Conservation (phyloP, 2,329 filamentous ascomycete species). For the Pseudocercospora fijiensis region DNA sequence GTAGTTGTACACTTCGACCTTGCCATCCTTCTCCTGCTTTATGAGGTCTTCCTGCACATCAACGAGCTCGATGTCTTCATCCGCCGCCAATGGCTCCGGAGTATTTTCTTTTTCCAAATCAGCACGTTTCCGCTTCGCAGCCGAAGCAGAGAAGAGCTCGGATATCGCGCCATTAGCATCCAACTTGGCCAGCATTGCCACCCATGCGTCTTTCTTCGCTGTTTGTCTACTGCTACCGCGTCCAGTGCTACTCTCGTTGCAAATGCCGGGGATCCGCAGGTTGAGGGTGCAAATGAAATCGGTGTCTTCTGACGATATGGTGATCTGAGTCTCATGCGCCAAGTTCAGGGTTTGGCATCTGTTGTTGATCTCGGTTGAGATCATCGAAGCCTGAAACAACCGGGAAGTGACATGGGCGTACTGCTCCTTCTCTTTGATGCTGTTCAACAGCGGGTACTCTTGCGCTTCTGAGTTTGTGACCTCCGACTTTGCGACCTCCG, state of each 20-base stretch:
- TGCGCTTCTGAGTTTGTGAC: neutral
- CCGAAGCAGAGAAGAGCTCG: slow-evolving; percentile 9
- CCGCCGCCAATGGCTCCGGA: neutral
- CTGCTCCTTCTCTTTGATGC: slow-evolving; percentile 8
- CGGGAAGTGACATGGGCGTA: slow-evolving; percentile 6
- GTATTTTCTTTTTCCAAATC: slow-evolving; percentile 5
- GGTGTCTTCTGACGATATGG: neutral
- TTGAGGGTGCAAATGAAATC: slow-evolving; percentile 3
- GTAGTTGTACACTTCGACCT: slow-evolving; percentile 44
- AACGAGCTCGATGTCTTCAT: slow-evolving; percentile 14
- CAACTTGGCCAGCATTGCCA: slow-evolving; percentile 12
- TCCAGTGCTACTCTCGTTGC: slow-evolving; percentile 10
- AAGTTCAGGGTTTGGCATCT: neutral
- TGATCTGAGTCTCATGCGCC: neutral
- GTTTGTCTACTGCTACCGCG: neutral
- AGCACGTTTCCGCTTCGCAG: slow-evolving; percentile 2
- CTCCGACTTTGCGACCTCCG: neutral
- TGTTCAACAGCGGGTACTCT: neutral
- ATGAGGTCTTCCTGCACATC: slow-evolving; percentile 23
- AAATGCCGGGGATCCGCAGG: slow-evolving; percentile 11
- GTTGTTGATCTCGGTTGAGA: slow-evolving; percentile 6
- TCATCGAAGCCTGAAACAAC: slow-evolving; percentile 4
- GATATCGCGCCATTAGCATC: slow-evolving; percentile 8
- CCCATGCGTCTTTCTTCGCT: slow-evolving; percentile 14
- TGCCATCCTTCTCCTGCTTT: slow-evolving; percentile 30